Base-by-base conservation (phyloP, 371 early-diverging fungal genomes). In the Umbelopsis sp. region DNA sequence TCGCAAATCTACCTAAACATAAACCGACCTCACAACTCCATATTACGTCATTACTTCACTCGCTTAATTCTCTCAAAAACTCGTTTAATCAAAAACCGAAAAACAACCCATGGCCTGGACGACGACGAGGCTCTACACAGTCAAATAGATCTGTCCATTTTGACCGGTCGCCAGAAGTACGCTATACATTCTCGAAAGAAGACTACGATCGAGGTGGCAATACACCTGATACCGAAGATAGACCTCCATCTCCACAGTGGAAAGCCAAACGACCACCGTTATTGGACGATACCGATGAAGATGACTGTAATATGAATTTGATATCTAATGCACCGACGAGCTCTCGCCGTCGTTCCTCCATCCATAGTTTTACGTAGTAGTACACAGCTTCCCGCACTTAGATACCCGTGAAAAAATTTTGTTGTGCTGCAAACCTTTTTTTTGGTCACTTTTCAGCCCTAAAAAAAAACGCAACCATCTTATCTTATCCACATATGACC, bases 241-340 rank as follows among this genome's bases (percentile, higher is more conserved):
- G 12, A 18, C 29, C 37, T 11, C 22, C 57, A 8, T 29, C 35
- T 3, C 16, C 57, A 37, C 35, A 29, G 6, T 57, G 57, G 57
- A 35, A 29, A 35, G 18, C 29, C 6, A 35, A 57, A 35, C 25
- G 57, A 35, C 57, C 57, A 4, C 57, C 57, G n/a, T 35, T 57
- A 4, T 57, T 57, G 35, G 57, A 35, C 14, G 57, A 57, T 29
- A 57, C 57, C 16, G 57, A 57, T 57, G 57, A 57, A 57, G 57
- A 57, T 35, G 57, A 57, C 32, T 57, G 57, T 18, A 35, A 29
- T 57, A 14, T 57, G 57, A 29, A 57, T n/a, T 35, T 57, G 57
- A 35, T 57, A 57, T 57, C 57, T 35, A 35, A 57, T 8, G 4
- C 57, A 35, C 3, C 57, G 29, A 57, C 6, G 18, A 37, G 16